Percentiles rank a stretch among this genome's conserved stretches.
phyloP scores from a whole-genome alignment of 2,329 filamentous ascomycete species.

The Elsinoe australis region DNA sequence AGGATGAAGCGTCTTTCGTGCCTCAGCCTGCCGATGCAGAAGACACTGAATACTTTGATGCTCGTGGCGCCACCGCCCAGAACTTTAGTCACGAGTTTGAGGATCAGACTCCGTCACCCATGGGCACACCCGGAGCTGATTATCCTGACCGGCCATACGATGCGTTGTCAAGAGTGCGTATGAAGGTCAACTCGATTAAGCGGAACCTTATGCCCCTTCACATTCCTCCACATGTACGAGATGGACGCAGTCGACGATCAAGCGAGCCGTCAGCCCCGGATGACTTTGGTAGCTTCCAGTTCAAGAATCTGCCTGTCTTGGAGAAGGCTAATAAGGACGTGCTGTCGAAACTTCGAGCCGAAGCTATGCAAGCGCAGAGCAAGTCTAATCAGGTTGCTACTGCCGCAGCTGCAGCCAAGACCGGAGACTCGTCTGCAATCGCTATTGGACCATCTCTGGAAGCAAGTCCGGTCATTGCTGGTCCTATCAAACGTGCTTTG shows the following conservation, averaged over 20 bases:
- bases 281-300: constrained; percentile 93
- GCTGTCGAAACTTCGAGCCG: constrained; percentile 88
- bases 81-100: constrained; percentile 92
- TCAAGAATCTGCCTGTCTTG: constrained; percentile 92
- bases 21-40: constrained; percentile 88
- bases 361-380: constrained; percentile 67
- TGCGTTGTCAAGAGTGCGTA: constrained; percentile 79
- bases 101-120: constrained; percentile 72
- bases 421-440: constrained; percentile 23
- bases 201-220: constrained; percentile 89
- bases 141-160: constrained; percentile 90
- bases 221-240: constrained; percentile 91
- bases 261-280: constrained; percentile 85
- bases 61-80: constrained; percentile 82
- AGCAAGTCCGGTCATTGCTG: constrained; percentile 73
- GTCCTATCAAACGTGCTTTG: constrained; percentile 70
- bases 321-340: constrained; percentile 99
- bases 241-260: constrained; percentile 75
- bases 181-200: constrained; percentile 77
- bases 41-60: constrained; percentile 96
- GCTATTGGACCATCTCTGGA: constrained; percentile 62
- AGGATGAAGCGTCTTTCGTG: constrained; percentile 93
- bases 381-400: constrained; percentile 37
- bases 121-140: constrained; percentile 60
- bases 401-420: constrained; percentile 23